Evolutionary conservation across 345 rosid genomes (phyloP), one percentile per base, ranked within the genome.

Genomic region (Murraya koenigii): DNA sequence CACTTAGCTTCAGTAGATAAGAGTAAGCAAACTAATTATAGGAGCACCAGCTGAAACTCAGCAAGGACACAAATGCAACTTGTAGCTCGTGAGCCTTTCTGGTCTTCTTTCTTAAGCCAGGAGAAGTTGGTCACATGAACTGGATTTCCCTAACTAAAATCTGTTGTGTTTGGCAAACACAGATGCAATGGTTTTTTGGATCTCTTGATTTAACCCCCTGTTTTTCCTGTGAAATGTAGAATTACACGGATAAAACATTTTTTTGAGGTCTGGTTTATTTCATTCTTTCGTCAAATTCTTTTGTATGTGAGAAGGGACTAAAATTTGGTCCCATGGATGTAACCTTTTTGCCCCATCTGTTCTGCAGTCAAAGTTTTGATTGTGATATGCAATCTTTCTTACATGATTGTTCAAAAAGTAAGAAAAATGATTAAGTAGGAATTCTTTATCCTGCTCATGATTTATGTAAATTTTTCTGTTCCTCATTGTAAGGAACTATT

Each of bases 231-330:
- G 71, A 59, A 75, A 60, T 72, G 68, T 72, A 72, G 76, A 79
- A 77, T 44, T 41, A 67, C 66, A 63, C 2, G n/a, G 72, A 72
- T 25, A 23, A 38, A 76, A 38, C 58, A 59, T 55, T 69, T 63
- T 59, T 72, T 54, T 8, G 23, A 60, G 55, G 66, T 23, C 61
- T 19, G 25, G 5, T 80, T 80, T 64, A 58, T 75, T 85, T 71
- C 59, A 81, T 83, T 80, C 78, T 76, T 81, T 83, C 39, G 39
- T 8, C 41, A 63, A 25, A 35, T 66, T 72, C 25, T 81, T 32
- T 44, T 61, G 66, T 56, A 58, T 38, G 30, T 60, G 58, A 54
- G 32, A 70, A 65, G 68, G 66, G 39, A 39, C 47, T 28, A 60
- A 62, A 75, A 67, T 67, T 62, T 65, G 69, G 78, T 80, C 60